Evolutionary conservation across 2,329 filamentous ascomycete genomes (phyloP), one percentile per base, ranked within the genome.

Genomic region (Fusarium napiforme): DNA sequence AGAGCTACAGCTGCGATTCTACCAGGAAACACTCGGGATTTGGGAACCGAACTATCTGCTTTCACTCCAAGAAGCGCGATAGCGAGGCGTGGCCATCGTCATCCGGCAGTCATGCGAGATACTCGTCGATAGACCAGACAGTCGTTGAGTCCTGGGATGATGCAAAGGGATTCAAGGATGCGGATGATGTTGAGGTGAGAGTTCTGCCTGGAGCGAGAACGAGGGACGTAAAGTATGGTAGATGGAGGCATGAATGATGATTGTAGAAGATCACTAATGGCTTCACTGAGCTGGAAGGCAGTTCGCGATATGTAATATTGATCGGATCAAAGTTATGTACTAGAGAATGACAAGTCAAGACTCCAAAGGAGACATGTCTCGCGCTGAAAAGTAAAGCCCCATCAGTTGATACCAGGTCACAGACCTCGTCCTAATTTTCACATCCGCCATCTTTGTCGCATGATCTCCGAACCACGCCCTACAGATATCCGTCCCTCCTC

Each of bases 91-190:
- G 43, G 9, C 30, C 30, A 2, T 42, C 64, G 1, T 34, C 64
- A 1, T 30, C 15, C 2, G 9, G 6, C 1, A 26, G 7, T 28
- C 40, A 21, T 2, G 12, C 23, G 9, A 32, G 56, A 4, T 34
- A 49, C 21, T 26, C 52, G 4, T 72, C 60, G 1, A 8, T 58
- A 9, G 65, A 42, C 2, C 12, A 42, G 12, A 34, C 43, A 2
- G 52, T 49, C 0, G 47, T 57, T 8, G 47, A 40, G 7, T 36
- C 45, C 0, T 73, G 66, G 52, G 60, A 69, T 3, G 46, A 67
- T 7, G 34, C 53, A 1, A 67, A 58, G 1, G 57, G 50, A 36
- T 45, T n/a, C 10, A 40, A 50, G 8, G 19, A 69, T 14, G 2
- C 36, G 2, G 50, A 39, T 9, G 28, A 66, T 8, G 26, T 60